Percentiles rank a stretch among this genome's conserved stretches.
Conservation (phyloP, 805 yeast genomes). For the Candida tallmaniae region DNA sequence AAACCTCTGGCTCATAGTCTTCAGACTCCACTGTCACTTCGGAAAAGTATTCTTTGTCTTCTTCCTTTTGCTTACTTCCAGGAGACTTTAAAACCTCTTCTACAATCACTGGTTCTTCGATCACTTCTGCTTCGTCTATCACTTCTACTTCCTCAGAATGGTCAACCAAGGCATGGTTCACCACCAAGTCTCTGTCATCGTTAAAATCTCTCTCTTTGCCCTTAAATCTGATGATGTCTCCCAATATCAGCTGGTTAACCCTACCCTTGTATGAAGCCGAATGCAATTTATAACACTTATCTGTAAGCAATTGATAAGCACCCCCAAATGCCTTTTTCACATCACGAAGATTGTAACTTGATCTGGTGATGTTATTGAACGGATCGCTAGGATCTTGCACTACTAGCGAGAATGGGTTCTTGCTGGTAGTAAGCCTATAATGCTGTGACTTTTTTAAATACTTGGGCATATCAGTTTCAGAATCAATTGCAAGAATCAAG, state of each 20-base stretch:
- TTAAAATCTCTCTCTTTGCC: conserved; percentile 75
- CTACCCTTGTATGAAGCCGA: conserved; percentile 61
- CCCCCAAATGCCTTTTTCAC: conserved; percentile 85
- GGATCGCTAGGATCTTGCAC: conserved; percentile 89
- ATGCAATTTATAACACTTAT: conserved; percentile 71
- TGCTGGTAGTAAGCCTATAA: conserved; percentile 41
- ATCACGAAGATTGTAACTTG: conserved; percentile 75
- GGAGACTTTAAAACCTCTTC: background rate
- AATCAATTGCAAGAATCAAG: conserved; percentile 63
- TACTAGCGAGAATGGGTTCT: conserved; percentile 59
- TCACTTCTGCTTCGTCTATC: background rate
- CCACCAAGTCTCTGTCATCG: conserved; percentile 63
- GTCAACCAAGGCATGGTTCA: conserved; percentile 51
- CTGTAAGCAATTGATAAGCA: conserved; percentile 72
- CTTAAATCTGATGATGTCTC: conserved; percentile 69
- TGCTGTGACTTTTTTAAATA: conserved; percentile 58
- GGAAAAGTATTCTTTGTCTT: conserved; percentile 36
- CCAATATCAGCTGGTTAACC: conserved; percentile 68
- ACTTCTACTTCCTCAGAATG: conserved; percentile 14
- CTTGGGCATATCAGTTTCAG: conserved; percentile 47
- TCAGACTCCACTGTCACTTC: conserved; percentile 40
- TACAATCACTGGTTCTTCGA: conserved; percentile 1
- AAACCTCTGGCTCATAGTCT: conserved; percentile 9
- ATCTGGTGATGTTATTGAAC: conserved; percentile 77
- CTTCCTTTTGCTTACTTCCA: background rate